Base-by-base conservation (phyloP, 1,284 basidiomycete genomes). In the Tremellales sp. region DNA sequence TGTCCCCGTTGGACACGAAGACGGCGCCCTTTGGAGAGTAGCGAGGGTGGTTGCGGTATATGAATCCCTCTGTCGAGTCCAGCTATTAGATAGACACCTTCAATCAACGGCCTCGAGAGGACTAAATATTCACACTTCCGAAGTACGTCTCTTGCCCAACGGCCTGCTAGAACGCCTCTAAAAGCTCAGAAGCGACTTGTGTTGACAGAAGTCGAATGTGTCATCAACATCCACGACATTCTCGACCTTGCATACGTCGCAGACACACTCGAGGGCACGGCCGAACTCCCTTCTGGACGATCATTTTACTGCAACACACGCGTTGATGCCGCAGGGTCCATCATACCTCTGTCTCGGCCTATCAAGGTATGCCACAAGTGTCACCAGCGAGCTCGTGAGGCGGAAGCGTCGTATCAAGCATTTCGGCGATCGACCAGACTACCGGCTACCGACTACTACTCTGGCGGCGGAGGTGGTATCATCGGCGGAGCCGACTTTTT, bases 381-480 rank as follows among this genome's bases (percentile, higher is more conserved):
- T 15, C 4, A 13, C 15, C 6, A 13, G 6, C 13, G 15, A n/a
- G 4, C 13, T 5, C 15, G 15, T 5, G 13, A 6, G 6, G 4
- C 13, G 5, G 33, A 36, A 15, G 19, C 6, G 13, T 13, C 15
- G 4, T 40, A 40, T 21, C 13, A 40, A 21, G n/a, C 19, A 10
- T 40, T 40, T 21, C 6, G 6, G 21, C 19, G 15, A 7, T 5
- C 13, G 23, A 12, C 13, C 15, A 49, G 50, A 13, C 49, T 60
- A 1, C 45, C 52, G 3, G 52, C 57, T 0, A 51, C 49, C 2
- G 67, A 68, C 39, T 54, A 60, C 39, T 70, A 65, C 45, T 63
- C 64, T 19, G 67, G 67, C 3, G 65, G 57, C 7, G 67, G 65
- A 0, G 67, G 67, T 0, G 45, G 52, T 7, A 48, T 63, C 2